Evolutionary conservation across 345 rosid species (phyloP).

Genomic region (Aegle marmelos): DNA sequence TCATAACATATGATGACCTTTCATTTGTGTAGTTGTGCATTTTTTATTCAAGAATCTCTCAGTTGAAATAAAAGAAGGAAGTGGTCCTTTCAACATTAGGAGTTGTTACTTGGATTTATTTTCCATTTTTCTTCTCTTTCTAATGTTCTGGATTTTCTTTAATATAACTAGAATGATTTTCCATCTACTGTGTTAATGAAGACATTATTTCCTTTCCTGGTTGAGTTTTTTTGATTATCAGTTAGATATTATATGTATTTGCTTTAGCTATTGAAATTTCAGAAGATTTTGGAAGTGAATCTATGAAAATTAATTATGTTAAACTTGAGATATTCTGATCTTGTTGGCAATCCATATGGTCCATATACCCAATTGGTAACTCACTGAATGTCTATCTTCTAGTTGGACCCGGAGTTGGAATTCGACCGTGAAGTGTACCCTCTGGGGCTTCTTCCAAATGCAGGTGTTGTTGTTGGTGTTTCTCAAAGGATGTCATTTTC

Average conservation of each 20-base stretch:
- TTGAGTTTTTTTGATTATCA: background rate
- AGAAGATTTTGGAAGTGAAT: background rate
- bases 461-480: slow-evolving; percentile 93
- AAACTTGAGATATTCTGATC: slow-evolving; percentile 10
- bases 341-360: background rate
- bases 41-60: background rate
- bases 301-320: background rate
- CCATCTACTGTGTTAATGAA: slow-evolving; percentile 3
- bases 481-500: slow-evolving; percentile 96
- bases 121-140: background rate
- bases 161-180: background rate
- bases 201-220: background rate
- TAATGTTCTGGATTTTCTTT: background rate
- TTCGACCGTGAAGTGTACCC: slow-evolving; percentile 98
- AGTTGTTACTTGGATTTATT: background rate
- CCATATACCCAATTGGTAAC: background rate
- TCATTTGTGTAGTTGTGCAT: background rate
- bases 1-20: background rate
- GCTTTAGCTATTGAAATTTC: slow-evolving; percentile 2
- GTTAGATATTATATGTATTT: background rate
- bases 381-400: slow-evolving; percentile 26
- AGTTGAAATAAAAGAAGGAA: background rate
- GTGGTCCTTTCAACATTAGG: background rate
- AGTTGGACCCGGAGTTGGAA: slow-evolving; percentile 98
- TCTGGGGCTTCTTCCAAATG: slow-evolving; percentile 93